Percentiles rank a stretch among this genome's conserved stretches.
phyloP scores from a whole-genome alignment of 768 basidiomycete genomes.

The Podaxis sp. region DNA sequence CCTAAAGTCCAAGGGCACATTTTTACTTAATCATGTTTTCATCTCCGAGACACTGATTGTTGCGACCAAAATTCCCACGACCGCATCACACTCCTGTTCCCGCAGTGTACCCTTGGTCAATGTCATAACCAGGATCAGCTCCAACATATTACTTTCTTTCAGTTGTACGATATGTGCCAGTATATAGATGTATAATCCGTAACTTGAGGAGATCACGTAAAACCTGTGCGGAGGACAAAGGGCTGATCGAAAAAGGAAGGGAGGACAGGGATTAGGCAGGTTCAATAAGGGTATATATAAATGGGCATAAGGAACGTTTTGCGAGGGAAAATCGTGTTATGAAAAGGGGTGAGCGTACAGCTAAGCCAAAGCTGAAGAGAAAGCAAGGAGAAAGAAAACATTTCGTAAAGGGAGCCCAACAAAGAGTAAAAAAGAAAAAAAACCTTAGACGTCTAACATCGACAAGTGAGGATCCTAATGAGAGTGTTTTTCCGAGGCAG shows the following conservation, averaged over 20 bases:
- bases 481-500: constrained; percentile 49
- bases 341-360: constrained; percentile 3
- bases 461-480: constrained; percentile 72
- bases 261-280: constrained; percentile 9
- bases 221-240: not conserved
- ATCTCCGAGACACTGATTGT: not conserved
- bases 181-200: constrained; percentile 18
- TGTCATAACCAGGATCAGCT: not conserved
- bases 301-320: constrained; percentile 13
- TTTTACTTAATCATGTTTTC: not conserved
- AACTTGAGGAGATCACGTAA: constrained; percentile 11
- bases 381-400: constrained; percentile 18
- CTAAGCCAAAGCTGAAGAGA: not conserved
- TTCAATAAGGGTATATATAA: constrained; percentile 17
- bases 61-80: not conserved
- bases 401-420: constrained; percentile 19
- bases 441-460: constrained; percentile 46
- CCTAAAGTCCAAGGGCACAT: not conserved
- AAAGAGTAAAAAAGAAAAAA: constrained; percentile 20
- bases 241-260: not conserved
- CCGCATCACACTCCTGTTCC: not conserved
- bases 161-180: constrained; percentile 6
- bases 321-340: constrained; percentile 16
- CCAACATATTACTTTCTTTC: constrained; percentile 8
- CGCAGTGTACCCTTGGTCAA: not conserved